Percentiles rank a stretch among this genome's conserved stretches.
These are phyloP conservation scores for Cicer judaicum DNA, from an alignment of 306 rosid genomes.

Conservation along the genomic window DNA sequence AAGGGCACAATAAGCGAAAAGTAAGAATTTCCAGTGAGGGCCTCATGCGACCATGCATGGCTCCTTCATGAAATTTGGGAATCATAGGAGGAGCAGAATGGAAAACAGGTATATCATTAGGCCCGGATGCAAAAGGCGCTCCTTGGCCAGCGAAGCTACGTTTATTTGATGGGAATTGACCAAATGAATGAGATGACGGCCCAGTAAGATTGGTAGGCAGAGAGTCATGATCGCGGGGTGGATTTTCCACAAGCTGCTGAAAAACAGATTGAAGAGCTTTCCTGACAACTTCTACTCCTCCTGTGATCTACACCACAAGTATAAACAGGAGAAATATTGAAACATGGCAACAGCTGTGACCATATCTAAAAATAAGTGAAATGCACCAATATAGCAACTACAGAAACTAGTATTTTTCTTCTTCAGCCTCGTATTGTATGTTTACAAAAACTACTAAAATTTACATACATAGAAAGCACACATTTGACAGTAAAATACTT, in stretches of 20 bases:
- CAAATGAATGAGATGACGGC: constrained; percentile 62
- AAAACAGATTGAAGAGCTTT: constrained; percentile 81
- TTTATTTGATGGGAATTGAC: constrained; percentile 52
- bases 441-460: constrained; percentile 34
- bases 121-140: constrained; percentile 52
- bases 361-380: constrained; percentile 11
- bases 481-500: constrained; percentile 5
- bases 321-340: constrained; percentile 23
- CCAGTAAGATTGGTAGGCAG: constrained; percentile 50
- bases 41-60: constrained; percentile 64
- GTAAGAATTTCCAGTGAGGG: constrained; percentile 70
- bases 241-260: constrained; percentile 75
- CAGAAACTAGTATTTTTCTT: neutral
- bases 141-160: constrained; percentile 60
- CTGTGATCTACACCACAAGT: constrained; percentile 70
- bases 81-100: constrained; percentile 60
- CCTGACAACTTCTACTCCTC: constrained; percentile 74
- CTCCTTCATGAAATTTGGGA: constrained; percentile 70
- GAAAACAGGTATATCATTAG: constrained; percentile 57
- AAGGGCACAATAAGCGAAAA: constrained; percentile 76
- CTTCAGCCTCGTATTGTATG: neutral
- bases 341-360: constrained; percentile 33
- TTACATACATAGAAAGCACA: constrained; percentile 1
- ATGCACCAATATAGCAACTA: constrained; percentile 35
- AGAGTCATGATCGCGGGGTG: constrained; percentile 63